These are phyloP conservation scores for Penicillium roqueforti DNA, from an alignment of 495 filamentous ascomycete species.

Conservation along the genomic window DNA sequence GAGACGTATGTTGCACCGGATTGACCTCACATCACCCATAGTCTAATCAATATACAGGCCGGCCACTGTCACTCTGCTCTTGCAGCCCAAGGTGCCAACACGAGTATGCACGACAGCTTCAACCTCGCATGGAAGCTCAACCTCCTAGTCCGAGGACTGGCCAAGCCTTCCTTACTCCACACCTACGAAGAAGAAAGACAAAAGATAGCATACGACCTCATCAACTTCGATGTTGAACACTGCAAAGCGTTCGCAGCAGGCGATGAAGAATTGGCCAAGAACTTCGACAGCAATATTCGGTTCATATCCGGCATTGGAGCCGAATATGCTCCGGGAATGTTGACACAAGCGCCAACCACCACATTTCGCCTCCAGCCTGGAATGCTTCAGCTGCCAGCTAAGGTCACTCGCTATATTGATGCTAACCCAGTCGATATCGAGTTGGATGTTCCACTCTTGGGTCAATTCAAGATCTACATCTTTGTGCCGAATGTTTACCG, in stretches of 20 bases:
- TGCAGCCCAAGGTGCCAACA: conserved; percentile 86
- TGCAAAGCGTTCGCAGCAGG: conserved; percentile 55
- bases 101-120: conserved; percentile 73
- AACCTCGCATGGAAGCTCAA: conserved; percentile 86
- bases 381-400: conserved; percentile 56
- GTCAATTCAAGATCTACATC: conserved; percentile 66
- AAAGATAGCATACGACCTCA: conserved; percentile 66
- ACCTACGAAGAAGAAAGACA: conserved; percentile 74
- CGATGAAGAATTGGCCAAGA: conserved; percentile 55
- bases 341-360: conserved; percentile 40
- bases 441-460: conserved; percentile 64
- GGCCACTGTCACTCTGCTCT: conserved; percentile 80
- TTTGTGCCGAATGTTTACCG: conserved; percentile 53
- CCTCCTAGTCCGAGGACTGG: conserved; percentile 59
- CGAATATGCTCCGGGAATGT: conserved; percentile 54
- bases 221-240: conserved; percentile 63
- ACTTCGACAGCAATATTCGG: conserved; percentile 61
- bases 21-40: background rate
- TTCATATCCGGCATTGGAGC: conserved; percentile 66
- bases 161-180: conserved; percentile 53
- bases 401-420: conserved; percentile 63
- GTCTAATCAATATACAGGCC: conserved; percentile 23
- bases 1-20: conserved; percentile 59
- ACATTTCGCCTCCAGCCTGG: conserved; percentile 45
- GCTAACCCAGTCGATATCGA: conserved; percentile 69